Percentiles rank a stretch among this genome's conserved stretches.
Evolutionary conservation across 768 basidiomycete genomes (phyloP).

Genomic region (Agaricus subrufescens): DNA sequence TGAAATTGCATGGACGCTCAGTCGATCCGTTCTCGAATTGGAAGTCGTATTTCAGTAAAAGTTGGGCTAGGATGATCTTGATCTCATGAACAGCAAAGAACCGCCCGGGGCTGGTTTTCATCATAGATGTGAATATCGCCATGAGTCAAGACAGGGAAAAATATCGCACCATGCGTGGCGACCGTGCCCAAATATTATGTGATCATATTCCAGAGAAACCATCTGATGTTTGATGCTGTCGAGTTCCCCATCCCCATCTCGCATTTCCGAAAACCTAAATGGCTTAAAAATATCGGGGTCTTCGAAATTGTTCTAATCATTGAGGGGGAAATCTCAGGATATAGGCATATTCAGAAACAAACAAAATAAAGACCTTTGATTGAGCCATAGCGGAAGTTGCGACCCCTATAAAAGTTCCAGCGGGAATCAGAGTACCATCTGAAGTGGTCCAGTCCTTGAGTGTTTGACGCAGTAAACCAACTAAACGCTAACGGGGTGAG

Average conservation of each 20-base stretch:
- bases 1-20: background rate
- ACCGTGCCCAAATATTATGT: conserved; percentile 35
- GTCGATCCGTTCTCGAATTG: conserved; percentile 17
- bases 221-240: conserved; percentile 26
- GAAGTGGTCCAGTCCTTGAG: conserved; percentile 33
- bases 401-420: conserved; percentile 24
- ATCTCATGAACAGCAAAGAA: conserved; percentile 38
- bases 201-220: conserved; percentile 24
- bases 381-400: conserved; percentile 21
- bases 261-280: conserved; percentile 27
- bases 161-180: conserved; percentile 24
- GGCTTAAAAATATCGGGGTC: conserved; percentile 31
- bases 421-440: conserved; percentile 33
- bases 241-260: conserved; percentile 7
- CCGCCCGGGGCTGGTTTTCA: conserved; percentile 24
- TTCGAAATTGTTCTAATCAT: conserved; percentile 30
- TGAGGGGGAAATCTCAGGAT: background rate
- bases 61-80: conserved; percentile 38
- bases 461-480: conserved; percentile 20
- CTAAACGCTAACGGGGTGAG: background rate
- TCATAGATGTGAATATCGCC: background rate
- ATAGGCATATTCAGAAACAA: background rate
- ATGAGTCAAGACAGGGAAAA: background rate
- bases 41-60: conserved; percentile 33
- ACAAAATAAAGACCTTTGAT: conserved; percentile 7